phyloP scores from a whole-genome alignment of 805 yeast species.

The Cyberlindnera xishuangbannaensis region DNA sequence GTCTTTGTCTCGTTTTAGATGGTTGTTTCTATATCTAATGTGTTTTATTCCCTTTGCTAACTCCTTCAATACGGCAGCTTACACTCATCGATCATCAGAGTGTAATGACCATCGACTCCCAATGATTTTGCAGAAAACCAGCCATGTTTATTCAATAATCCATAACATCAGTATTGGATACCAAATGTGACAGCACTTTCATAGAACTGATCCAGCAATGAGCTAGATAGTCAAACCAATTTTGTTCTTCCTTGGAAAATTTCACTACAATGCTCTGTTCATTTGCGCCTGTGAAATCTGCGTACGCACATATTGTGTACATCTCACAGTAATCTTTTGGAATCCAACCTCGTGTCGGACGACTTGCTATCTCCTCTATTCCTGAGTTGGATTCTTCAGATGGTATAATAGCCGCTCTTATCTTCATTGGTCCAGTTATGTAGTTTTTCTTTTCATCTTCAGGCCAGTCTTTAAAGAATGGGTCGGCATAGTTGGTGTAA shows the following conservation, averaged over 20 bases:
- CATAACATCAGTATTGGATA: too few species aligned
- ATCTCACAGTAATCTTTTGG: slow-evolving; percentile 27
- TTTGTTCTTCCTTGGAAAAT: slow-evolving; percentile 4
- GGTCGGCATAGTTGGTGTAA: slow-evolving; percentile 2
- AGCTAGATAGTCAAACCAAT: slow-evolving; percentile 5
- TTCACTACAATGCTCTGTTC: slow-evolving; percentile 5
- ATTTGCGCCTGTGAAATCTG: slow-evolving; percentile 22
- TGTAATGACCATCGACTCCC: too few species aligned
- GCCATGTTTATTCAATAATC: too few species aligned
- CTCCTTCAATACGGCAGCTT: too few species aligned
- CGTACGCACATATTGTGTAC: slow-evolving; percentile 37
- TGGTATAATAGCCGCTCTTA: slow-evolving; percentile 45
- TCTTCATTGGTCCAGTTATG: slow-evolving; percentile 32
- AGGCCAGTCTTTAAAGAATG: slow-evolving; percentile 20
- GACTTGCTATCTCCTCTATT: background rate
- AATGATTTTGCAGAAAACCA: too few species aligned
- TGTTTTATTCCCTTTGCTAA: too few species aligned
- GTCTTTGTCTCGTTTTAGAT: too few species aligned
- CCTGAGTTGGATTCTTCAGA: slow-evolving; percentile 25
- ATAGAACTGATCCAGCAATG: slow-evolving; percentile 4
- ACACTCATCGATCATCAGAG: too few species aligned
- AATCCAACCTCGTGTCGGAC: slow-evolving; percentile 35
- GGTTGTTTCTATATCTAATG: too few species aligned
- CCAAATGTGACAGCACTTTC: slow-evolving; percentile 1
- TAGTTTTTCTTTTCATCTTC: slow-evolving; percentile 9